Evolutionary conservation across 2,329 filamentous ascomycete genomes (phyloP).

Genomic region (Ascochyta viciae-villosae): DNA sequence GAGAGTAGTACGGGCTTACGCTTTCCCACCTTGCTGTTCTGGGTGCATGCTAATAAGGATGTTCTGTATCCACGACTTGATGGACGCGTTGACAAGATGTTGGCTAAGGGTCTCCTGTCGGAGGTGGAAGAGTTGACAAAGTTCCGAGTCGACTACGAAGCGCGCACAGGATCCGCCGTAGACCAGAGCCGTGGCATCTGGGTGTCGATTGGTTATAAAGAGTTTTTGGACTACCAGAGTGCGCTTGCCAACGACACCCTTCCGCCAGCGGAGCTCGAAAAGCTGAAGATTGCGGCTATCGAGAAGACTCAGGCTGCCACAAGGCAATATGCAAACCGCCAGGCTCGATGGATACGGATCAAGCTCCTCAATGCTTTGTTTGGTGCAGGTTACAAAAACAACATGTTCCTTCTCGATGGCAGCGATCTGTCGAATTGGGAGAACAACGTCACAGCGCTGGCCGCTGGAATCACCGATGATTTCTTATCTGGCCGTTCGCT

Average conservation of each 20-base stretch:
- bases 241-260: conserved; percentile 39
- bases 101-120: conserved; percentile 67
- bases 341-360: conserved; percentile 84
- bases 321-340: conserved; percentile 83
- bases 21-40: conserved; percentile 75
- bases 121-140: conserved; percentile 65
- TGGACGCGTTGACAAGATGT: conserved; percentile 82
- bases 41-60: conserved; percentile 80
- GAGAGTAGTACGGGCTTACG: conserved; percentile 46
- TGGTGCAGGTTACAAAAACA: conserved; percentile 60
- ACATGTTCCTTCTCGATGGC: conserved; percentile 81
- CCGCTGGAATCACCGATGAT: conserved; percentile 64
- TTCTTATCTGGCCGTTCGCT: conserved; percentile 67
- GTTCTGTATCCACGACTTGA: conserved; percentile 75
- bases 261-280: conserved; percentile 55
- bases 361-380: conserved; percentile 77
- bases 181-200: conserved; percentile 87
- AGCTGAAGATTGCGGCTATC: conserved; percentile 66
- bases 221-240: conserved; percentile 76
- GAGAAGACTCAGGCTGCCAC: conserved; percentile 84
- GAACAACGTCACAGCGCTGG: conserved; percentile 69
- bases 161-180: conserved; percentile 59
- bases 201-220: conserved; percentile 96
- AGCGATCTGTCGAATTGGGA: conserved; percentile 71
- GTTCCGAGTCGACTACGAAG: conserved; percentile 55